Conservation (phyloP, 345 rosid genomes). For the Hibiscus mutabilis region DNA sequence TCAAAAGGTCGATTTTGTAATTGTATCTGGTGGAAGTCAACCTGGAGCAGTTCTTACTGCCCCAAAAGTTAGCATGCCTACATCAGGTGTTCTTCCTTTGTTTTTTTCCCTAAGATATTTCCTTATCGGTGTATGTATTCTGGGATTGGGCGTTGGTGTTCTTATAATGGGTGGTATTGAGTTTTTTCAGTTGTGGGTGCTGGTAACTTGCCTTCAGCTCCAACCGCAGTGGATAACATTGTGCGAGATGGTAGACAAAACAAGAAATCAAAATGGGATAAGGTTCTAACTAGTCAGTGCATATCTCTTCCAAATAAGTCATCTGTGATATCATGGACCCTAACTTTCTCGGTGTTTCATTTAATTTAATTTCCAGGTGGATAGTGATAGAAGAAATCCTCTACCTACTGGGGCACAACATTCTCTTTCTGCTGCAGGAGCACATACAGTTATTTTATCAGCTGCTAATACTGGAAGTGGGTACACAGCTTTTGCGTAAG, state of each 20-base stretch:
- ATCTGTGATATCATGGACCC: neutral
- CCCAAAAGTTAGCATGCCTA: constrained; percentile 52
- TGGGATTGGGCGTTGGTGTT: neutral
- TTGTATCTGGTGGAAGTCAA: constrained; percentile 56
- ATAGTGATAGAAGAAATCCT: constrained; percentile 56
- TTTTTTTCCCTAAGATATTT: neutral
- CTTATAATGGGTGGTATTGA: constrained; percentile 10
- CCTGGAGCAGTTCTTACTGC: constrained; percentile 42
- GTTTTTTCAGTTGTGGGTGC: constrained; percentile 4
- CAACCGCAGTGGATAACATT: constrained; percentile 25
- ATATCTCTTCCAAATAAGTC: neutral
- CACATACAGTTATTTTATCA: constrained; percentile 56
- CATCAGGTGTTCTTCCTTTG: constrained; percentile 39
- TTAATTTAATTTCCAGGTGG: constrained; percentile 51
- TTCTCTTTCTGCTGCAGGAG: constrained; percentile 43
- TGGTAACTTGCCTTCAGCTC: neutral
- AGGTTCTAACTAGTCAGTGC: constrained; percentile 36
- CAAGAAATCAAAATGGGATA: constrained; percentile 96
- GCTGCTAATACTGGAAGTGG: constrained; percentile 78
- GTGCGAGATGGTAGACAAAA: constrained; percentile 64
- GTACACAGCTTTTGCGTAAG: constrained; percentile 89
- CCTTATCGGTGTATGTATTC: neutral
- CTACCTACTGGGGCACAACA: constrained; percentile 53
- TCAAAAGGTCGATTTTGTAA: constrained; percentile 71
- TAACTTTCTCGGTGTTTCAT: neutral